These are phyloP conservation scores for Adansonia grandidieri DNA, from an alignment of 441 rosid genomes.

Conservation along the genomic window DNA sequence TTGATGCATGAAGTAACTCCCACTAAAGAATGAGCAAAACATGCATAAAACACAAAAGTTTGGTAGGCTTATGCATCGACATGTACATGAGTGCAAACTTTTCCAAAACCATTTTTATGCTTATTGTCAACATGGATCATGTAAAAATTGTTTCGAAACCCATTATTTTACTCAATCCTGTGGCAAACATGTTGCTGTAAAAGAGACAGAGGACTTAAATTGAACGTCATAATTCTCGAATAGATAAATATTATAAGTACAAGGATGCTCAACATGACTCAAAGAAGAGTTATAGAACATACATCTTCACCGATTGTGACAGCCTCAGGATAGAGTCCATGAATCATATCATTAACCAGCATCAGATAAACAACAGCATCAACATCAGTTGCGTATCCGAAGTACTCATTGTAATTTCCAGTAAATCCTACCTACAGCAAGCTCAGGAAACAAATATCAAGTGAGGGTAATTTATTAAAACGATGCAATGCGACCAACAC, in stretches of 20 bases:
- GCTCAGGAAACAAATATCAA: constrained; percentile 21
- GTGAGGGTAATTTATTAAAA: neutral
- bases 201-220: constrained; percentile 1
- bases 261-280: constrained; percentile 16
- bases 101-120: neutral
- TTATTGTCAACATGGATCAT: neutral
- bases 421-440: constrained; percentile 73
- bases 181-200: neutral
- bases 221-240: neutral
- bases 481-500: neutral
- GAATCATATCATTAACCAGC: constrained; percentile 94
- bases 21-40: neutral
- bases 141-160: constrained; percentile 5
- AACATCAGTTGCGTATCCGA: constrained; percentile 89
- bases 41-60: neutral
- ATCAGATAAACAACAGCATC: constrained; percentile 92
- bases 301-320: constrained; percentile 95
- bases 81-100: neutral
- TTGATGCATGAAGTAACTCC: neutral
- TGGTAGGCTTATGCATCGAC: neutral
- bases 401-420: constrained; percentile 89
- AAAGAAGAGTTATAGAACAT: constrained; percentile 41
- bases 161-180: constrained; percentile 7
- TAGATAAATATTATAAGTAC: constrained; percentile 4
- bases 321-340: constrained; percentile 92